Conservation (phyloP, 75 land plant species). For the Picea glauca region DNA sequence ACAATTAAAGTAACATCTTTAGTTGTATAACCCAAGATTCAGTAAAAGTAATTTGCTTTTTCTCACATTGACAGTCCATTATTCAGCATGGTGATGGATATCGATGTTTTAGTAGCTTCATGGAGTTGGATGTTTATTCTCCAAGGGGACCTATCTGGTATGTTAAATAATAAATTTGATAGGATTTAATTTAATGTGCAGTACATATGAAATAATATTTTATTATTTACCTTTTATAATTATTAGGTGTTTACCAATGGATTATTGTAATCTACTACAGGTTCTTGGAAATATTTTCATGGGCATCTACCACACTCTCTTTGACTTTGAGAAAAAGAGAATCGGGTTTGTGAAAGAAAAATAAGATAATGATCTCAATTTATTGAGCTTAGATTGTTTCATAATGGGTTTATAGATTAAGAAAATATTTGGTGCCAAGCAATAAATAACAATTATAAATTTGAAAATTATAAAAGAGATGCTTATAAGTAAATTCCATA, state of each 20-base stretch:
- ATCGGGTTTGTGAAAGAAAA: slow-evolving; percentile 63
- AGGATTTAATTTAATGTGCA: neutral
- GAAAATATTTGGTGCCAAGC: too few relatives aligned
- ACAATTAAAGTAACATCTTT: neutral
- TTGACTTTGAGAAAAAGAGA: slow-evolving; percentile 54
- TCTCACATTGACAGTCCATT: slow-evolving; percentile 54
- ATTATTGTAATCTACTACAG: slow-evolving; percentile 19
- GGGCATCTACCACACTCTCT: slow-evolving; percentile 71
- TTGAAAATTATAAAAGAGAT: too few relatives aligned
- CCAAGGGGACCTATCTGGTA: slow-evolving; percentile 89
- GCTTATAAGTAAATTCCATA: too few relatives aligned
- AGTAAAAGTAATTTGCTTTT: neutral
- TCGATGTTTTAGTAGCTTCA: slow-evolving; percentile 85
- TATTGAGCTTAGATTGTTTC: too few relatives aligned
- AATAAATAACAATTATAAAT: neutral
- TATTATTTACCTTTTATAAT: neutral
- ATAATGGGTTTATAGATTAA: neutral
- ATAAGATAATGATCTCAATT: neutral
- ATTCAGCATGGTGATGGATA: slow-evolving; percentile 80
- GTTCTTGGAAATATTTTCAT: slow-evolving; percentile 81
- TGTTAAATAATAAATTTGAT: neutral
- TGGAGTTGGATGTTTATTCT: slow-evolving; percentile 40
- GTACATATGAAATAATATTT: neutral
- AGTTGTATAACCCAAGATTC: too few relatives aligned
- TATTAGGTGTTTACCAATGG: neutral